Conservation (phyloP, 2,329 filamentous ascomycete genomes). For the Parasarocladium wereldwijsianum region DNA sequence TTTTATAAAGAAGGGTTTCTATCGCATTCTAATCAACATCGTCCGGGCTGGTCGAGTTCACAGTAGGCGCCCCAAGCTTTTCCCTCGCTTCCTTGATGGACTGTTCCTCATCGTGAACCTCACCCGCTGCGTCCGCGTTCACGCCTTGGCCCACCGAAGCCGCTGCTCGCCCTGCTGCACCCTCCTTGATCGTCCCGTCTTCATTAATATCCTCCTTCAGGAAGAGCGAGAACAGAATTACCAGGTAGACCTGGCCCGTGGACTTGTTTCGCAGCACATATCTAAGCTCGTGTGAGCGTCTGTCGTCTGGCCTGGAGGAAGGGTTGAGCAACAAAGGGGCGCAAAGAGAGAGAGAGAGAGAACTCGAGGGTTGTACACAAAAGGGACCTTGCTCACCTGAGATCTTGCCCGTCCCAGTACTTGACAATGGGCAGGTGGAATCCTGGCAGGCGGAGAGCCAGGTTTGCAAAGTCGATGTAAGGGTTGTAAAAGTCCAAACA, state of each 20-base stretch:
- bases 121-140: constrained; percentile 9
- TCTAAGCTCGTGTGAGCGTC: constrained; percentile 72
- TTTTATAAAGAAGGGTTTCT: no score
- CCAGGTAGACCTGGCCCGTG: constrained; percentile 63
- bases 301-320: constrained; percentile 16
- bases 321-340: constrained; percentile 9
- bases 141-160: constrained; percentile 5
- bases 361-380: constrained; percentile 6
- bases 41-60: constrained; percentile 19
- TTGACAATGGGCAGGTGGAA: constrained; percentile 60
- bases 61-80: constrained; percentile 16
- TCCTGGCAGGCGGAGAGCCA: constrained; percentile 56
- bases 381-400: constrained; percentile 41
- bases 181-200: constrained; percentile 36
- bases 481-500: constrained; percentile 70
- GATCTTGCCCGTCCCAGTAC: constrained; percentile 67
- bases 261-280: constrained; percentile 77
- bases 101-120: constrained; percentile 17
- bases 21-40: constrained; percentile 34
- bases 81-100: constrained; percentile 24
- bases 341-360: constrained; percentile 5
- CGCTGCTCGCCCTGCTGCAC: constrained; percentile 15
- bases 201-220: constrained; percentile 50
- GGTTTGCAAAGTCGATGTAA: constrained; percentile 71
- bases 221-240: constrained; percentile 67